phyloP scores from a whole-genome alignment of 2,329 filamentous ascomycete genomes.

The Balansia obtecta region DNA sequence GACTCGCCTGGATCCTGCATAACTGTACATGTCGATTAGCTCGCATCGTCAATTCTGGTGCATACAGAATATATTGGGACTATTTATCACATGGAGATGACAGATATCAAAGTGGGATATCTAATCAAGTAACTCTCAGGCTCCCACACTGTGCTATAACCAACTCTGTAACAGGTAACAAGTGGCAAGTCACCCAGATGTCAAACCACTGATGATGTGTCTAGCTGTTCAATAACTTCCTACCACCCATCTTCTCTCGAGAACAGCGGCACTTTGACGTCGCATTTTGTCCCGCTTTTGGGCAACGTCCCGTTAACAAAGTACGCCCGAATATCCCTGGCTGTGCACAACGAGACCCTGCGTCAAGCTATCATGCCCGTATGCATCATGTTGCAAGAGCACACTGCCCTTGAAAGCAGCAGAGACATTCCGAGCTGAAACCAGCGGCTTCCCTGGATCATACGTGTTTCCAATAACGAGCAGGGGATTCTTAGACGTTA shows the following conservation, averaged over 20 bases:
- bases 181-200: too few relatives aligned
- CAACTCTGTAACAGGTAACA: too few relatives aligned
- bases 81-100: too few relatives aligned
- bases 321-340: conserved; percentile 8
- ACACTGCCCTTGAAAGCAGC: conserved; percentile 5
- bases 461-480: conserved; percentile 25
- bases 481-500: conserved; percentile 20
- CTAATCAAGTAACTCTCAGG: too few relatives aligned
- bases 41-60: too few relatives aligned
- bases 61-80: too few relatives aligned
- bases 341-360: conserved; percentile 11
- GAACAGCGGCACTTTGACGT: conserved; percentile 6
- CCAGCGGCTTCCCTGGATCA: conserved; percentile 13
- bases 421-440: conserved; percentile 3
- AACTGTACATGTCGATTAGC: too few relatives aligned
- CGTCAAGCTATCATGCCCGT: conserved; percentile 7
- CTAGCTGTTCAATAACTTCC: conserved; percentile 5
- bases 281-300: conserved; percentile 8
- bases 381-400: conserved; percentile 3
- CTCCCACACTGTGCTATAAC: too few relatives aligned
- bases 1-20: too few relatives aligned
- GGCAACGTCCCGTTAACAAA: conserved; percentile 11
- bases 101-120: too few relatives aligned
- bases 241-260: conserved; percentile 9
- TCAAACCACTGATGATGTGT: neutral